A percentile compares a stretch with the other conserved stretches of the same genome.
Conservation (phyloP, 2,329 filamentous ascomycete species). For the Colletotrichum coccodes region DNA sequence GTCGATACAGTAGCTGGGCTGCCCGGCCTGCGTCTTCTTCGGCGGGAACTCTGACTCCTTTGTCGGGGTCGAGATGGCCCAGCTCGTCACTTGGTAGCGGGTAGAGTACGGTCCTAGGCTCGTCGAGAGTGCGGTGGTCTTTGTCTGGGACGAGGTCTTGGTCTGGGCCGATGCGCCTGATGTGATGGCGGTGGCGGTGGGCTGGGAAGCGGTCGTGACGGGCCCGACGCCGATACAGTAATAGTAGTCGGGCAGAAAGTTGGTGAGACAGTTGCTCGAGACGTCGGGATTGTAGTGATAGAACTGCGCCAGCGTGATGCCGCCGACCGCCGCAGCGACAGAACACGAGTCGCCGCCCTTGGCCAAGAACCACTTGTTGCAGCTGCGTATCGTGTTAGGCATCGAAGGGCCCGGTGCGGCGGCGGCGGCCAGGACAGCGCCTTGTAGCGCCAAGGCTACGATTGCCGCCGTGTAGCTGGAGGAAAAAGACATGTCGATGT, state of each 20-base stretch:
- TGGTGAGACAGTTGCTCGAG: conserved; percentile 37
- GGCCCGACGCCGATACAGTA: conserved; percentile 40
- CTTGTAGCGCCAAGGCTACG: no score
- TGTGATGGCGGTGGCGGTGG: conserved; percentile 14
- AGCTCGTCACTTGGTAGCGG: conserved; percentile 11
- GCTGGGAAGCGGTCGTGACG: conserved; percentile 3
- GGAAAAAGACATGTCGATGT: no score
- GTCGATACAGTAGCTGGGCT: conserved; percentile 31
- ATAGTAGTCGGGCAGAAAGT: conserved; percentile 37
- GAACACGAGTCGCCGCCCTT: conserved; percentile 34
- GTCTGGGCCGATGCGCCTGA: conserved; percentile 5
- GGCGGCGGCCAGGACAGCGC: no score
- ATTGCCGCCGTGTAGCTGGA: no score
- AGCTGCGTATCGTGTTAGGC: no score
- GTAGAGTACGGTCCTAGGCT: conserved; percentile 18
- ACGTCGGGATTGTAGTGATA: conserved; percentile 39
- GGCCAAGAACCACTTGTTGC: conserved; percentile 31
- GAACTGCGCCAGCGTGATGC: conserved; percentile 39
- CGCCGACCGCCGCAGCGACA: conserved; percentile 27
- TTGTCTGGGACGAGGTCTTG: no score
- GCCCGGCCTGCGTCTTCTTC: conserved; percentile 33
- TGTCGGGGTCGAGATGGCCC: conserved; percentile 18
- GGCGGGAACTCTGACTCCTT: conserved; percentile 33
- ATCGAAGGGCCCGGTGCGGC: no score
- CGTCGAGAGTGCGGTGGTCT: no score